Evolutionary conservation across 345 rosid genomes (phyloP), one percentile per base, ranked within the genome.

Genomic region (Eucalyptus victrix): DNA sequence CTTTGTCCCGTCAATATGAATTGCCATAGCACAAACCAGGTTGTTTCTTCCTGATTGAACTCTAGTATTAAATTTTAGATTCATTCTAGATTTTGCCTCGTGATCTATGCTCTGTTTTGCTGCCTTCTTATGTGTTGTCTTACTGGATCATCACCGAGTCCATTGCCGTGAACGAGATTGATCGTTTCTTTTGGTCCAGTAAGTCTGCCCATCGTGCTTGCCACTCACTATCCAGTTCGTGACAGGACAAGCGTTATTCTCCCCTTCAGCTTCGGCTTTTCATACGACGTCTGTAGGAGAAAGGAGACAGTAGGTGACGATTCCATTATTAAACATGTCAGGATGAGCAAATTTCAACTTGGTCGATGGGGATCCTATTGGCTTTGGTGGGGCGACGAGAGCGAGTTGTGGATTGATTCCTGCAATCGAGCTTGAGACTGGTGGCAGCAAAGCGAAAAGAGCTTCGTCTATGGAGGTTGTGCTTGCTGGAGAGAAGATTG

Each of bases 251-350:
- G 26, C 30, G 62, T 56, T 21, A 56, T 56, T 56, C 62, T 56
- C 13, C 62, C 62, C 62, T 56, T 56, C 62, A 56, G 62, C 62
- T 56, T 56, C 28, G 30, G 62, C 62, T 56, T 56, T 56, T 56
- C 62, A 56, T 56, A 10, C 62, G 0, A 23, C 62, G 0, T 56
- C 30, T 56, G 0, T 56, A 23, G 62, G 62, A 56, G 62, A 56
- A 56, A 56, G 62, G 62, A 56, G 13, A 56, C 62, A 9, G 12
- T 56, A 56, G 62, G 30, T 56, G 62, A 56, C 62, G 13, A 23
- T 56, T 56, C 62, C 3, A 0, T 56, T 10, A 0, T 23, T 56
- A 56, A 56, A 56, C 62, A 56, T 56, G 30, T 56, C 62, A 56
- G 62, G 62, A 56, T 56, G 58, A 53, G 58, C 58, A 53, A 19